Conservation (phyloP, 2,329 filamentous ascomycete genomes). For the Drechslerella stenobrocha region DNA sequence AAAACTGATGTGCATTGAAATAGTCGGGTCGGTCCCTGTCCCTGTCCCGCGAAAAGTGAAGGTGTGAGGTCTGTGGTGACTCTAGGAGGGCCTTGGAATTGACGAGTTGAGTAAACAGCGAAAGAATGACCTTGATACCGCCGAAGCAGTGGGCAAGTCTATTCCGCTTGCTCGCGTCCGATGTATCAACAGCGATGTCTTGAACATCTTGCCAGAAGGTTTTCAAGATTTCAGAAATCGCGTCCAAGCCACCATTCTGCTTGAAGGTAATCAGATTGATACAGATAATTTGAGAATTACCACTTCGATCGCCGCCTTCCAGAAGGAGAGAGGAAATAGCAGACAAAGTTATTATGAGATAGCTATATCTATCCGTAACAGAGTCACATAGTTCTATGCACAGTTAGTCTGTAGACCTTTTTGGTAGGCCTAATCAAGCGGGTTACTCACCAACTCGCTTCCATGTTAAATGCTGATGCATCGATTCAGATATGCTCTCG, state of each 20-base stretch:
- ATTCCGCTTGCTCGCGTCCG: slow-evolving; percentile 54
- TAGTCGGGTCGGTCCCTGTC: slow-evolving; percentile 65
- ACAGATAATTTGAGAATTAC: slow-evolving; percentile 64
- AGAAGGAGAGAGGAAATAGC: slow-evolving; percentile 77
- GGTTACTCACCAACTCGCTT: slow-evolving; percentile 51
- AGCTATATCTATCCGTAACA: slow-evolving; percentile 70
- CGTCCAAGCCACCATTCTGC: slow-evolving; percentile 72
- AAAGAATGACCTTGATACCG: slow-evolving; percentile 78
- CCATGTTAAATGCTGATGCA: slow-evolving; percentile 53
- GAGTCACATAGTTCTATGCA: slow-evolving; percentile 64
- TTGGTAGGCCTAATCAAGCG: not conserved
- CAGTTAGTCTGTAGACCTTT: slow-evolving; percentile 42
- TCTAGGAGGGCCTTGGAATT: slow-evolving; percentile 80
- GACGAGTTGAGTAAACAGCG: slow-evolving; percentile 75
- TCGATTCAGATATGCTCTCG: slow-evolving; percentile 56
- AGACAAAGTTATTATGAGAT: slow-evolving; percentile 79
- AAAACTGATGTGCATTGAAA: slow-evolving; percentile 72
- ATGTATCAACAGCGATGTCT: slow-evolving; percentile 55
- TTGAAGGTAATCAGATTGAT: slow-evolving; percentile 86
- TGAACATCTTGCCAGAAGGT: slow-evolving; percentile 64
- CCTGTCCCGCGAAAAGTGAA: slow-evolving; percentile 56
- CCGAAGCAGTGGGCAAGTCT: slow-evolving; percentile 62
- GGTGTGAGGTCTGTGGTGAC: slow-evolving; percentile 65
- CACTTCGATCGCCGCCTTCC: slow-evolving; percentile 64
- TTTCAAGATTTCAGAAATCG: slow-evolving; percentile 72